These are phyloP conservation scores for Alternaria solani DNA, from an alignment of 2,329 filamentous ascomycete species.

Conservation along the genomic window DNA sequence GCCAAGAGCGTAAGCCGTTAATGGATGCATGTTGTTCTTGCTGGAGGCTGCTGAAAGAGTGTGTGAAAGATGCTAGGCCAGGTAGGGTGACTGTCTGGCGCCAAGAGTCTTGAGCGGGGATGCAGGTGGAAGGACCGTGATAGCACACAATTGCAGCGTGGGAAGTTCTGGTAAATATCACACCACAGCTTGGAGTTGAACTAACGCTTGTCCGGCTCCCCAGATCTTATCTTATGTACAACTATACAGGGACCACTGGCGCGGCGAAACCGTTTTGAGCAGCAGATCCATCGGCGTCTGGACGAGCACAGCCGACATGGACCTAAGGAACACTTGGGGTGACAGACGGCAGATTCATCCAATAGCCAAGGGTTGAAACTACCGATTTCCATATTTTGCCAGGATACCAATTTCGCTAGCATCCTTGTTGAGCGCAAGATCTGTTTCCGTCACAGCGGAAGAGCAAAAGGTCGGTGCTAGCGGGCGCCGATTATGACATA, in stretches of 20 bases:
- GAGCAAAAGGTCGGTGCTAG: slow-evolving; percentile 19
- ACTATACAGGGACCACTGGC: slow-evolving; percentile 12
- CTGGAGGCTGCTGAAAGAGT: not conserved
- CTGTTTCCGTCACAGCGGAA: slow-evolving; percentile 19
- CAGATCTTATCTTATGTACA: slow-evolving; percentile 22
- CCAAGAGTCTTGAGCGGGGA: slow-evolving; percentile 3
- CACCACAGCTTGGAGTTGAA: slow-evolving; percentile 9
- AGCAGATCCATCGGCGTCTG: slow-evolving; percentile 11
- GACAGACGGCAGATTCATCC: slow-evolving; percentile 10
- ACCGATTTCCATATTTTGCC: slow-evolving; percentile 8
- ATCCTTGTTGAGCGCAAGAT: slow-evolving; percentile 13
- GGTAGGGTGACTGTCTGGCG: not conserved
- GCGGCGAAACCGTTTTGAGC: slow-evolving; percentile 12
- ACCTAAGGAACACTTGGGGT: slow-evolving; percentile 7
- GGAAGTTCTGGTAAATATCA: slow-evolving; percentile 28
- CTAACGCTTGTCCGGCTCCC: slow-evolving; percentile 32
- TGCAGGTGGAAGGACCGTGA: slow-evolving; percentile 6
- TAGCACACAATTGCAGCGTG: slow-evolving; percentile 8
- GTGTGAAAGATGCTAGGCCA: slow-evolving; percentile 1
- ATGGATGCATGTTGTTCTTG: slow-evolving; percentile 49
- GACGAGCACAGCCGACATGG: slow-evolving; percentile 12
- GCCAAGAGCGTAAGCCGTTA: slow-evolving; percentile 49
- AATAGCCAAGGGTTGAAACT: slow-evolving; percentile 13
- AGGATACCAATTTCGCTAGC: slow-evolving; percentile 10
- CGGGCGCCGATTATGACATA: slow-evolving; percentile 36